These are phyloP conservation scores for Trichoderma sp. DNA, from an alignment of 2,329 filamentous ascomycete species.

Conservation along the genomic window DNA sequence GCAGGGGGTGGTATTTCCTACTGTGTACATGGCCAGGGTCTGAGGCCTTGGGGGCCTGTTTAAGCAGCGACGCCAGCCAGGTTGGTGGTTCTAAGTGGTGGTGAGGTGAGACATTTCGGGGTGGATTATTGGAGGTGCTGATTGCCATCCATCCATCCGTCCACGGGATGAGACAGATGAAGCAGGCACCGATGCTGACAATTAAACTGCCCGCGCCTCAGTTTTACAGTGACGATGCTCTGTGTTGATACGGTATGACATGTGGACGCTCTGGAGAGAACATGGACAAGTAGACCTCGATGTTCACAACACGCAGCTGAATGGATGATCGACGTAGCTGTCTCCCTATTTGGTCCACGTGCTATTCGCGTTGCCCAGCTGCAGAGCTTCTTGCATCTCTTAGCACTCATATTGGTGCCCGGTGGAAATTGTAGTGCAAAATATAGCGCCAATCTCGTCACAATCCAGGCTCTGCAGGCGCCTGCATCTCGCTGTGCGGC, in stretches of 20 bases:
- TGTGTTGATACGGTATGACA: not conserved
- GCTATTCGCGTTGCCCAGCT: not conserved
- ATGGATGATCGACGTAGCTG: not conserved
- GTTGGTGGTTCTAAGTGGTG: not conserved
- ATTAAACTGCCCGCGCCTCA: not conserved
- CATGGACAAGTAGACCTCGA: no score
- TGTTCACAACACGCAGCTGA: no score
- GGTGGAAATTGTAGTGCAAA: not conserved
- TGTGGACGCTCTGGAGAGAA: no score
- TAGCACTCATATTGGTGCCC: not conserved
- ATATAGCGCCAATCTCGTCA: not conserved
- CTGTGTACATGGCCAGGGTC: constrained; percentile 11
- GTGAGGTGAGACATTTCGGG: not conserved
- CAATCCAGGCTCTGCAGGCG: not conserved
- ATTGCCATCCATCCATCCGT: not conserved
- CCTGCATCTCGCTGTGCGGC: not conserved
- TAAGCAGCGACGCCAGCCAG: not conserved
- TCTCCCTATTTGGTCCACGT: not conserved
- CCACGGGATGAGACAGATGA: not conserved
- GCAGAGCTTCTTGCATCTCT: not conserved
- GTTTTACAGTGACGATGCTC: not conserved
- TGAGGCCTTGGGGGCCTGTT: not conserved
- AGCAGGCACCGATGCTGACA: not conserved
- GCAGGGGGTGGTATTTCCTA: constrained; percentile 11
- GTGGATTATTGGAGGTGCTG: not conserved